Percentiles rank a stretch among this genome's conserved stretches.
Conservation (phyloP, 768 basidiomycete species). For the Psilocybe azurescens region DNA sequence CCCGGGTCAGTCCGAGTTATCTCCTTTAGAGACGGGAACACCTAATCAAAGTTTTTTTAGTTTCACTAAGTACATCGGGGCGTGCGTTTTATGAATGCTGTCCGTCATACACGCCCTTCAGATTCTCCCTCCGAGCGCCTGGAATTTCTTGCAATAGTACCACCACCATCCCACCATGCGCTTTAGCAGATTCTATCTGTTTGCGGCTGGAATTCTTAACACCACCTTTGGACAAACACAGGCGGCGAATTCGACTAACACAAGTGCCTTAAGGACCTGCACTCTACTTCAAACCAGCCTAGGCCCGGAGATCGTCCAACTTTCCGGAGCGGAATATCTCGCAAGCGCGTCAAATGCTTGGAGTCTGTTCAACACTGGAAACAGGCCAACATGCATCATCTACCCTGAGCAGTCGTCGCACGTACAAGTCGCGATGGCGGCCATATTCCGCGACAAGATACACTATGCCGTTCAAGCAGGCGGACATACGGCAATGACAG, state of each 20-base stretch:
- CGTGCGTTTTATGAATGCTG: slow-evolving; percentile 18
- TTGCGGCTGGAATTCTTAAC: slow-evolving; percentile 19
- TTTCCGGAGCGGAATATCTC: slow-evolving; percentile 24
- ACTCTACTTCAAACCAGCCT: slow-evolving; percentile 24
- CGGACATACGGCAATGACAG: slow-evolving; percentile 46
- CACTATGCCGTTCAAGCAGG: slow-evolving; percentile 49
- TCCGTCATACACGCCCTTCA: slow-evolving; percentile 15
- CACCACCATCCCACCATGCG: slow-evolving; percentile 24
- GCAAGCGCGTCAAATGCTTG: slow-evolving; percentile 29
- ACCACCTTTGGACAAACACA: slow-evolving; percentile 15
- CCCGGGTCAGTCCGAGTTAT: slow-evolving; percentile 19
- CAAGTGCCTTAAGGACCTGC: slow-evolving; percentile 24
- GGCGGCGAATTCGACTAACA: slow-evolving; percentile 7
- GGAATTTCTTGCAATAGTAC: slow-evolving; percentile 16
- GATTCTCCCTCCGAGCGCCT: slow-evolving; percentile 11
- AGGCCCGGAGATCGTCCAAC: slow-evolving; percentile 29
- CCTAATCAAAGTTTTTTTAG: slow-evolving; percentile 27
- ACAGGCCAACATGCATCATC: slow-evolving; percentile 41
- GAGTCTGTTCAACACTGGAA: slow-evolving; percentile 39
- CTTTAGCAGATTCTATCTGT: slow-evolving; percentile 18
- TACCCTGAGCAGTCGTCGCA: slow-evolving; percentile 35
- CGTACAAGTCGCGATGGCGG: slow-evolving; percentile 42
- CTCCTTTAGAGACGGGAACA: slow-evolving; percentile 23
- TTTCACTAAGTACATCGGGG: slow-evolving; percentile 12
- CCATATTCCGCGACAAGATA: slow-evolving; percentile 37